Evolutionary conservation across 805 yeast species (phyloP).

Genomic region (Nakazawaea populi): DNA sequence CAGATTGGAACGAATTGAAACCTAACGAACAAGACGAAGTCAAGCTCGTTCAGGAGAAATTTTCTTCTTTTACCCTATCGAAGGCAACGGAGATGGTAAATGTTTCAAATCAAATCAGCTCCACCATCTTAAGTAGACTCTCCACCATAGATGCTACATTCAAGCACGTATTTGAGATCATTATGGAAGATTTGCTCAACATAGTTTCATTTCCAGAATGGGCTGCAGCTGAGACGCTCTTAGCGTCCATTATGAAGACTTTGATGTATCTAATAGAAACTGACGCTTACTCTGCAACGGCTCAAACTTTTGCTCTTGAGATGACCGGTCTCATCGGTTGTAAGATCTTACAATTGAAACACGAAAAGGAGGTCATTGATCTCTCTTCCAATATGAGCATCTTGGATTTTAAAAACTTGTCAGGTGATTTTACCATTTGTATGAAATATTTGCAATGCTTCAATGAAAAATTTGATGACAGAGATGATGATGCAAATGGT

Average conservation of each 20-base stretch:
- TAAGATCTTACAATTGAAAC: slow-evolving; percentile 33
- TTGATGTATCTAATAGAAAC: slow-evolving; percentile 34
- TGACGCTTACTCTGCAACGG: slow-evolving; percentile 29
- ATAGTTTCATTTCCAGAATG: slow-evolving; percentile 54
- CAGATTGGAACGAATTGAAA: slow-evolving; percentile 1
- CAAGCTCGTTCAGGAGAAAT: not conserved
- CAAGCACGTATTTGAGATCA: slow-evolving; percentile 40
- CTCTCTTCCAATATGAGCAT: slow-evolving; percentile 8
- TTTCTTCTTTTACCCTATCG: not conserved
- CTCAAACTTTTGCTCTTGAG: slow-evolving; percentile 52
- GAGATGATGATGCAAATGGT: not conserved
- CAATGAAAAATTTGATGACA: no score
- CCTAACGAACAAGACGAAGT: not conserved
- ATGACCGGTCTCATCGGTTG: slow-evolving; percentile 57
- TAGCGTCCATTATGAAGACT: slow-evolving; percentile 38
- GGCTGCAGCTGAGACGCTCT: slow-evolving; percentile 49
- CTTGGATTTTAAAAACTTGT: slow-evolving; percentile 6
- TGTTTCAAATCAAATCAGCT: slow-evolving; percentile 24
- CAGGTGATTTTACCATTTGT: slow-evolving; percentile 7
- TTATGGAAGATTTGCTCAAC: slow-evolving; percentile 49
- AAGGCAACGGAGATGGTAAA: not conserved
- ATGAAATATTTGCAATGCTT: slow-evolving; percentile 12
- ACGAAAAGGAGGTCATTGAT: slow-evolving; percentile 8
- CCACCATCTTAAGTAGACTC: slow-evolving; percentile 23
- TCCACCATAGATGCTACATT: slow-evolving; percentile 24